These are phyloP conservation scores for Sequoiadendron giganteum DNA, from an alignment of 75 land plant species.

Conservation along the genomic window DNA sequence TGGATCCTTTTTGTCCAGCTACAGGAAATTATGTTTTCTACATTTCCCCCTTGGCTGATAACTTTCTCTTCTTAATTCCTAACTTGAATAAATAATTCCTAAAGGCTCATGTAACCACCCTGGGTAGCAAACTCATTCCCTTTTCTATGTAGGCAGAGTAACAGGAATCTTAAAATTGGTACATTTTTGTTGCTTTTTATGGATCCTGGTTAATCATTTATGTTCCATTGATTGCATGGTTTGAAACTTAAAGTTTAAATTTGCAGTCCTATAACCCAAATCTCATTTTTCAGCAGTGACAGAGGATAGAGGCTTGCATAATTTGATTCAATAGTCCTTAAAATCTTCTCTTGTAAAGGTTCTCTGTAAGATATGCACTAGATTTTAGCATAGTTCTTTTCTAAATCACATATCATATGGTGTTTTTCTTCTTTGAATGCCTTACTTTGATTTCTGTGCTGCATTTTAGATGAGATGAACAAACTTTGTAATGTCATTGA, in stretches of 20 bases:
- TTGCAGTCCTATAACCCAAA: not conserved
- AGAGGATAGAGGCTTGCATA: not conserved
- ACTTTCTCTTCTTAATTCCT: not conserved
- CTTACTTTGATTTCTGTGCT: not conserved
- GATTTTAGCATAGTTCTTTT: not conserved
- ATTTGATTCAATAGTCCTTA: not conserved
- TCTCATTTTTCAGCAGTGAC: not conserved
- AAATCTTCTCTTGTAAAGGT: not conserved
- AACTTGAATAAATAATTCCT: not conserved
- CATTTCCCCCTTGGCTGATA: not conserved
- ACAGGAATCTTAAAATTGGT: not conserved
- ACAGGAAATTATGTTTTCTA: not conserved
- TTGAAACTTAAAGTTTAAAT: not conserved
- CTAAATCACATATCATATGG: not conserved
- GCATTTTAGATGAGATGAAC: not conserved
- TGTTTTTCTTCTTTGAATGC: not conserved
- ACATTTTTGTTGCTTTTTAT: not conserved
- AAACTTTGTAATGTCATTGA: not conserved
- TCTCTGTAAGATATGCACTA: not conserved
- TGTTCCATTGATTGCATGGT: not conserved
- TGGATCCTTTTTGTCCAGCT: not conserved
- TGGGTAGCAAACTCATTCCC: not conserved
- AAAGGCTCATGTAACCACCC: not conserved
- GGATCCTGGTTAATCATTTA: not conserved
- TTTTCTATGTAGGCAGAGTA: not conserved